Evolutionary conservation across 805 yeast species (phyloP).

Genomic region (Scheffersomyces stipitis): DNA sequence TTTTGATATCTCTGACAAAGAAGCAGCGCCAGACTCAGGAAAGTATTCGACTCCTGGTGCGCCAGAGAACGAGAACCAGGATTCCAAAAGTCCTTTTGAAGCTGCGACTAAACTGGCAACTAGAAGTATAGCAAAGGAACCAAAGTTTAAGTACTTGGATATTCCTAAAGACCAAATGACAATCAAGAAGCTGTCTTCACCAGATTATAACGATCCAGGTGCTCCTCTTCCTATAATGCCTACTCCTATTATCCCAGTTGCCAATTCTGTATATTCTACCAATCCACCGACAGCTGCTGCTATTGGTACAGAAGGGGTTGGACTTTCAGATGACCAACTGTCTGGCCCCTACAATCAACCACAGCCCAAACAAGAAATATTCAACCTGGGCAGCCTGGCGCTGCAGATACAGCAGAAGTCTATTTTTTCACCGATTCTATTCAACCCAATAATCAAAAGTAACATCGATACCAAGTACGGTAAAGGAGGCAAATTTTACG

Average conservation of each 20-base stretch:
- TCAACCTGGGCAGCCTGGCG: not conserved
- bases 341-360: too few relatives aligned
- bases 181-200: constrained; percentile 41
- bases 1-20: not conserved
- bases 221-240: constrained; percentile 70
- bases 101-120: not conserved
- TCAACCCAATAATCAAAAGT: constrained; percentile 74
- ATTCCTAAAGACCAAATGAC: constrained; percentile 63
- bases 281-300: constrained; percentile 7
- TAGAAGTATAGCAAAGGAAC: not conserved
- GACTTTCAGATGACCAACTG: not conserved
- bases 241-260: constrained; percentile 43
- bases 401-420: constrained; percentile 38
- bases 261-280: constrained; percentile 5
- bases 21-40: not conserved
- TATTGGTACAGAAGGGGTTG: not conserved
- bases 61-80: not conserved
- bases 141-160: constrained; percentile 31
- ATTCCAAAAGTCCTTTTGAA: not conserved
- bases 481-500: constrained; percentile 87
- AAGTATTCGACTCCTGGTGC: not conserved
- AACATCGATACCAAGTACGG: constrained; percentile 84
- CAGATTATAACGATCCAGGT: constrained; percentile 74
- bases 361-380: not conserved
- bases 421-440: constrained; percentile 77